Evolutionary conservation across 352 stramenopile species (phyloP).

Genomic region (Pythium folliculosum): DNA sequence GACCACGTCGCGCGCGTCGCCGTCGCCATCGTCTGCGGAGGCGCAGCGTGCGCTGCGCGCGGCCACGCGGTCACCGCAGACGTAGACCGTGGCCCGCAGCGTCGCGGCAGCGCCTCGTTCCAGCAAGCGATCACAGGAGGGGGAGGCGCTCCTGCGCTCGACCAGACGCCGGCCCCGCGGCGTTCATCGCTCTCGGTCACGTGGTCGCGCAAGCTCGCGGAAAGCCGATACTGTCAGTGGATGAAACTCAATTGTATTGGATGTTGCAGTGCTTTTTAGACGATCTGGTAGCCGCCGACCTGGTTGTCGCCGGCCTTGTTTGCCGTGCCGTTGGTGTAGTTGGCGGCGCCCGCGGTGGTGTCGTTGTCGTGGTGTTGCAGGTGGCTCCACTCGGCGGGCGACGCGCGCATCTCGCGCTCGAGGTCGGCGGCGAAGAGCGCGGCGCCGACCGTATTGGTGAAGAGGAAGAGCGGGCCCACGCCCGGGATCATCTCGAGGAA

Average conservation of each 20-base stretch:
- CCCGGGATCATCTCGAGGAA: slow-evolving; percentile 76
- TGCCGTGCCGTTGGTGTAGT: background rate
- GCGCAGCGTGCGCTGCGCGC: background rate
- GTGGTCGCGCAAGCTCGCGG: background rate
- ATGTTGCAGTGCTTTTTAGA: too few species aligned
- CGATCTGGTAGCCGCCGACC: slow-evolving; percentile 9
- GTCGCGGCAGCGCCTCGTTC: background rate
- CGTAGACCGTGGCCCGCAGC: background rate
- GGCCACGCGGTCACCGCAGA: slow-evolving; percentile 2
- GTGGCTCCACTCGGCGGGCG: slow-evolving; percentile 12
- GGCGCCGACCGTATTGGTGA: slow-evolving; percentile 72
- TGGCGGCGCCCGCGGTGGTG: background rate
- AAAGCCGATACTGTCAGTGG: too few species aligned
- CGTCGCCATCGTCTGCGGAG: background rate
- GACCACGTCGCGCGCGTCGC: background rate
- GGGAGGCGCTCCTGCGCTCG: too few species aligned
- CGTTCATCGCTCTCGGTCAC: slow-evolving; percentile 11
- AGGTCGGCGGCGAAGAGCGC: slow-evolving; percentile 69
- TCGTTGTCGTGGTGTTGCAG: background rate
- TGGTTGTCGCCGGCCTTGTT: slow-evolving; percentile 1
- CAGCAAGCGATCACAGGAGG: slow-evolving; percentile 15
- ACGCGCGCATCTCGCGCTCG: slow-evolving; percentile 38
- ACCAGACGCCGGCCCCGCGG: background rate
- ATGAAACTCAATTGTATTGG: background rate
- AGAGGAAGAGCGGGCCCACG: slow-evolving; percentile 62